These are phyloP conservation scores for Penicillium lividum DNA, from an alignment of 495 filamentous ascomycete species.

Conservation along the genomic window DNA sequence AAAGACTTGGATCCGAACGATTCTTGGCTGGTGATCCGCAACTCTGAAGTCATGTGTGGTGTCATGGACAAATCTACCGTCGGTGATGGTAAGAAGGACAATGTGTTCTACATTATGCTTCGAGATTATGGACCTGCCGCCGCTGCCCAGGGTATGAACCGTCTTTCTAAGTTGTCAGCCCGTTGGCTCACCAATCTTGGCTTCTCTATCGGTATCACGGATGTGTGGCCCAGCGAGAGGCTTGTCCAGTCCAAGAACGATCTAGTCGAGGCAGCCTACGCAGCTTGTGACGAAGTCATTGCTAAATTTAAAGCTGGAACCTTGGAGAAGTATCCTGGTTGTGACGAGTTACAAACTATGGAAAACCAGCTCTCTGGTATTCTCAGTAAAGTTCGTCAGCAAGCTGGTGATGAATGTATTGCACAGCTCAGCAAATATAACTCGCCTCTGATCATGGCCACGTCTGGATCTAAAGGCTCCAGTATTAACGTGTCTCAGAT, in stretches of 20 bases:
- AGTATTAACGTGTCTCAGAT: constrained; percentile 99
- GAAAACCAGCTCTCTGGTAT: constrained; percentile 90
- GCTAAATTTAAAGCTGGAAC: constrained; percentile 72
- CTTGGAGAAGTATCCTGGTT: constrained; percentile 81
- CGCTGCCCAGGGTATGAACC: constrained; percentile 90
- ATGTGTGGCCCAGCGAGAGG: constrained; percentile 77
- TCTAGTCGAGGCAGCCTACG: constrained; percentile 78
- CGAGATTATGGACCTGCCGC: constrained; percentile 89
- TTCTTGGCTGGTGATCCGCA: constrained; percentile 85
- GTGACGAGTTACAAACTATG: constrained; percentile 86
- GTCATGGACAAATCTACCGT: constrained; percentile 97
- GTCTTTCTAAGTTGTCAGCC: constrained; percentile 86
- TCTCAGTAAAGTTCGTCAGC: constrained; percentile 83
- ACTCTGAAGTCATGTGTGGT: constrained; percentile 97
- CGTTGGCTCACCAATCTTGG: constrained; percentile 86
- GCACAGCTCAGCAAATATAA: constrained; percentile 87
- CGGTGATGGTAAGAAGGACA: constrained; percentile 95
- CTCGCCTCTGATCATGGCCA: constrained; percentile 94
- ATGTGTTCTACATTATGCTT: constrained; percentile 93
- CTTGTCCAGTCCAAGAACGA: constrained; percentile 69
- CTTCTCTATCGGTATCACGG: constrained; percentile 94
- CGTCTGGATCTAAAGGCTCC: constrained; percentile 92
- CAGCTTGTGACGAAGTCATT: constrained; percentile 82
- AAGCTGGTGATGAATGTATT: constrained; percentile 90
- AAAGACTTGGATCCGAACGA: constrained; percentile 82